Evolutionary conservation across 139 green algal species (phyloP).

Genomic region (Chlamydomonas incerta): DNA sequence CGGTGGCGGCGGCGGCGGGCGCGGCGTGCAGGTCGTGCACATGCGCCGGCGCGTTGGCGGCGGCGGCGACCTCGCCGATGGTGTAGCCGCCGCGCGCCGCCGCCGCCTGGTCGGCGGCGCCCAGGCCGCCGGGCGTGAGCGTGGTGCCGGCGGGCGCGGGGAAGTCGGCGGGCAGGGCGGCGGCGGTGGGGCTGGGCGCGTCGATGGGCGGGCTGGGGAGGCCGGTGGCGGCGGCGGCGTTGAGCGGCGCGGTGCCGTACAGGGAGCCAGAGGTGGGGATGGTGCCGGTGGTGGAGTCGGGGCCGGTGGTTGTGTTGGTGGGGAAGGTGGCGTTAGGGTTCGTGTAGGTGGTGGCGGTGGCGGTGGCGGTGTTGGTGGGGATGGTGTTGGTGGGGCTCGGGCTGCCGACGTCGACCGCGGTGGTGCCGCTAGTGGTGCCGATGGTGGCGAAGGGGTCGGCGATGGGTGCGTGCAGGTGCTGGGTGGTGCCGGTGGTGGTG

Average conservation of each 20-base stretch:
- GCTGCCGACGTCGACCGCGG: too few relatives aligned
- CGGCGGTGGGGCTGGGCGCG: neutral
- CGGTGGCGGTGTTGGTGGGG: too few relatives aligned
- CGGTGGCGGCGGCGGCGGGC: neutral
- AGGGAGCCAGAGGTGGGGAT: too few relatives aligned
- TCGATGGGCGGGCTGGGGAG: too few relatives aligned
- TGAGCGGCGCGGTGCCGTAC: too few relatives aligned
- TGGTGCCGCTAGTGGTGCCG: too few relatives aligned
- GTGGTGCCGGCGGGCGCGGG: neutral
- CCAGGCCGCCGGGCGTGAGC: too few relatives aligned
- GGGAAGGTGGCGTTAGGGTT: too few relatives aligned
- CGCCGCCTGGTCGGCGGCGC: neutral
- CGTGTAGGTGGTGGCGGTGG: neutral
- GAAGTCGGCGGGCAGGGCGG: neutral
- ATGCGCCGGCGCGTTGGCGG: slow-evolving; percentile 9
- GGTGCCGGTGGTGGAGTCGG: neutral
- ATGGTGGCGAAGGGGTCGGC: too few relatives aligned
- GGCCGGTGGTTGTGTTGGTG: neutral
- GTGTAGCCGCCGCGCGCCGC: neutral
- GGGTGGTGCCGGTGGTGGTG: neutral
- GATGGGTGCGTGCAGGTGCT: too few relatives aligned
- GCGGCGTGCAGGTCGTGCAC: neutral
- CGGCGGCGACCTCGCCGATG: neutral
- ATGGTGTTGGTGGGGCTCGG: too few relatives aligned
- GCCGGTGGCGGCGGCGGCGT: too few relatives aligned